A percentile compares a stretch with the other conserved stretches of the same genome.
These are phyloP conservation scores for Aspergillus nidulans DNA, from an alignment of 495 filamentous ascomycete species.

Conservation along the genomic window DNA sequence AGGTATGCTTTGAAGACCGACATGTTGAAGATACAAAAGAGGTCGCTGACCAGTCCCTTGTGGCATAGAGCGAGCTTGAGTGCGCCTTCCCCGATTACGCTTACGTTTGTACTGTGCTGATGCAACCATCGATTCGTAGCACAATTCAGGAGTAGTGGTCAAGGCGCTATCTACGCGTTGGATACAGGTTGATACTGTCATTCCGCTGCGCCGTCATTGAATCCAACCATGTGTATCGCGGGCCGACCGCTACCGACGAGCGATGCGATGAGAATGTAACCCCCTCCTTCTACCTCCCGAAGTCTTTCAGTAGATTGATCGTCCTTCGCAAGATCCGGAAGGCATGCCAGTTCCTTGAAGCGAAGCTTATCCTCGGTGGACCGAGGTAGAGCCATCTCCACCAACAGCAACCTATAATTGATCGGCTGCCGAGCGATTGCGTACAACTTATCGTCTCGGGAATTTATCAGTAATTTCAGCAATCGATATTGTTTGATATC, in stretches of 20 bases:
- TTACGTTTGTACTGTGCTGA: not conserved
- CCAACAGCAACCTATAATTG: not conserved
- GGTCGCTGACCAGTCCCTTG: not conserved
- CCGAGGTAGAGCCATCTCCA: not conserved
- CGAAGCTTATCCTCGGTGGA: not conserved
- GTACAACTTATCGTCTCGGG: not conserved
- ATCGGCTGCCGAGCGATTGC: not conserved
- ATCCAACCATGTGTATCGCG: not conserved
- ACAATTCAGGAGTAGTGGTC: not conserved
- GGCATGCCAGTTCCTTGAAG: not conserved
- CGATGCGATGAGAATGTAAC: not conserved
- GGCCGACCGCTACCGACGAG: not conserved
- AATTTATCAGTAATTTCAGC: not conserved
- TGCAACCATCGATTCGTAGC: not conserved
- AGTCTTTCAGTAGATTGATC: not conserved
- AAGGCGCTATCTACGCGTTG: not conserved
- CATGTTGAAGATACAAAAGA: not conserved
- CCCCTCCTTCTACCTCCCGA: not conserved
- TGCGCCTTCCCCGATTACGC: not conserved
- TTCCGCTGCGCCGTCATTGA: not conserved
- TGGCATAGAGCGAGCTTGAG: not conserved
- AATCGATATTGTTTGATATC: slow-evolving; percentile 4
- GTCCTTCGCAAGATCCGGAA: not conserved
- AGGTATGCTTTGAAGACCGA: not conserved
- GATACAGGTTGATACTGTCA: not conserved